Evolutionary conservation across 176 grass and related monocot species (phyloP).

Genomic region (Typha latifolia): DNA sequence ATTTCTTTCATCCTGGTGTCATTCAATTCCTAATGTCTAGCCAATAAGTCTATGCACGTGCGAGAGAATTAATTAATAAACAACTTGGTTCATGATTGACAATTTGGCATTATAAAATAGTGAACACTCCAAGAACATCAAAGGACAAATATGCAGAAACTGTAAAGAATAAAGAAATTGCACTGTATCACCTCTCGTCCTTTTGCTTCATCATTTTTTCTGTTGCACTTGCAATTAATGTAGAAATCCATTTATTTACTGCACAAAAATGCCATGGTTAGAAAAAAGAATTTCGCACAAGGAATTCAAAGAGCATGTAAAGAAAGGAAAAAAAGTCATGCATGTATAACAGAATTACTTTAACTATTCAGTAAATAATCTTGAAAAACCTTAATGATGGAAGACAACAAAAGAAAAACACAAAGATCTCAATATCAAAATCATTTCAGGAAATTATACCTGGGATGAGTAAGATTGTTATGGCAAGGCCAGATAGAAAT

Average conservation of each 20-base stretch:
- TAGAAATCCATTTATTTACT: conserved; percentile 98
- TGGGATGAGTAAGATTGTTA: conserved; percentile 94
- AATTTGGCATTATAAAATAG: too few species aligned
- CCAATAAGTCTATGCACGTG: background rate
- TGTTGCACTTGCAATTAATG: conserved; percentile 68
- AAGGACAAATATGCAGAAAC: background rate
- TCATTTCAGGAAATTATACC: conserved; percentile 30
- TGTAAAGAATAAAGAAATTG: background rate
- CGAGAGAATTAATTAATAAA: background rate
- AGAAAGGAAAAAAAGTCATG: background rate
- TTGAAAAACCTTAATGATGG: background rate
- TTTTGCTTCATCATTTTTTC: conserved; percentile 97
- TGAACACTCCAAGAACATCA: too few species aligned
- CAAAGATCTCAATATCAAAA: background rate
- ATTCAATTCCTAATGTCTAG: background rate
- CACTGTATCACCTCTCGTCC: conserved; percentile 56
- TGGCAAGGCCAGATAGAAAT: conserved; percentile 79
- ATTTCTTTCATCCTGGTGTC: too few species aligned
- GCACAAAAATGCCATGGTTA: conserved; percentile 12
- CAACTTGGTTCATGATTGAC: background rate
- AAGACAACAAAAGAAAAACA: too few species aligned
- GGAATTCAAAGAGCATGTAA: background rate
- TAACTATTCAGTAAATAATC: background rate
- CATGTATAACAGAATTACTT: background rate
- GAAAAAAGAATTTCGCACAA: conserved; percentile 1